A percentile compares a stretch with the other conserved stretches of the same genome.
These are phyloP conservation scores for Mortierella sp. DNA, from an alignment of 371 early-diverging fungal species.

Conservation along the genomic window DNA sequence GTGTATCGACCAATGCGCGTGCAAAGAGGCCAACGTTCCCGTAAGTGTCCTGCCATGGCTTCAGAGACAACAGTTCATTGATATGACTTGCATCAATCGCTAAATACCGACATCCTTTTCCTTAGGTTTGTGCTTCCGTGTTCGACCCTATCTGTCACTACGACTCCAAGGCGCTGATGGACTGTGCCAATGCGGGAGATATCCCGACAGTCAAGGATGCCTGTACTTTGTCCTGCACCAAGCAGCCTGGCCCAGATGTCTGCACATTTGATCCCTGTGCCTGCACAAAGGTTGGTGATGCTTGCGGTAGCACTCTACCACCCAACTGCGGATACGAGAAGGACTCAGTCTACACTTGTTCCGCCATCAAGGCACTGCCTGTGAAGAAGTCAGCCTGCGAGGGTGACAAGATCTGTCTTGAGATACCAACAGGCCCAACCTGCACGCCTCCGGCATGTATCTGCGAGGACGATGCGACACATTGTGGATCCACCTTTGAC, in stretches of 20 bases:
- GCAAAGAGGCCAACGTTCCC: conserved; percentile 9
- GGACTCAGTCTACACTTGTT: not conserved
- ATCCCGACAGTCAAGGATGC: not conserved
- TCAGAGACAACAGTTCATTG: too few relatives aligned
- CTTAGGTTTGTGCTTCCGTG: not conserved
- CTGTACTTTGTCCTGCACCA: not conserved
- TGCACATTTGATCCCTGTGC: not conserved
- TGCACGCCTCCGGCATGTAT: conserved; percentile 1
- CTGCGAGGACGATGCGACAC: not conserved
- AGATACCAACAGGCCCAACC: not conserved
- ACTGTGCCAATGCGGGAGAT: not conserved
- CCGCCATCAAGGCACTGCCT: not conserved
- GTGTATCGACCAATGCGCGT: conserved; percentile 22
- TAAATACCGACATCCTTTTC: too few relatives aligned
- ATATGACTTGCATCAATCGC: too few relatives aligned
- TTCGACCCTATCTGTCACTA: not conserved
- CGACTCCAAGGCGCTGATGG: not conserved
- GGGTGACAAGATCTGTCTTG: not conserved
- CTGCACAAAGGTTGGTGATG: not conserved
- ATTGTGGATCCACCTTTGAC: conserved; percentile 10
- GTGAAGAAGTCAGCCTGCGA: not conserved
- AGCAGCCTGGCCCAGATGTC: not conserved
- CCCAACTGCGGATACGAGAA: not conserved
- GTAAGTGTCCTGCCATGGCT: not conserved
- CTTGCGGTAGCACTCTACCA: not conserved